Evolutionary conservation across 345 rosid genomes (phyloP), one percentile per base, ranked within the genome.

Genomic region (Rhodomyrtus tomentosa): DNA sequence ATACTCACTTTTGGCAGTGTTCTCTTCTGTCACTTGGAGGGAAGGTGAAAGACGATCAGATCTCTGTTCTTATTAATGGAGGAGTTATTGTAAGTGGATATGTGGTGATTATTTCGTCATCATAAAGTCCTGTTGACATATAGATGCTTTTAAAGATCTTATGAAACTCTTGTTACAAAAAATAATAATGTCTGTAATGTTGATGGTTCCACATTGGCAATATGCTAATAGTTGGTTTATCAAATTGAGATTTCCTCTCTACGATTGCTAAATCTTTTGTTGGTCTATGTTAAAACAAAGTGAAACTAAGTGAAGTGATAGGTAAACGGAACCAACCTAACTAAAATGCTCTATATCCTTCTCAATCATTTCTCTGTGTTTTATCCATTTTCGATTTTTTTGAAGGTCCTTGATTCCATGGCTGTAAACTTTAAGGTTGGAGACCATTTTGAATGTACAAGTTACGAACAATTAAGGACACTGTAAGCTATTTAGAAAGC

Each of bases 11-110:
- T 22, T 50, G 89, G 91, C 89, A 96, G 99, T 88, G 90, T 82
- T 91, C 88, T 80, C 95, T 95, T 85, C 88, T 97, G 89, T 93
- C 99, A 21, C 85, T 85, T 32, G 96, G 96, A 18, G 99, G 98
- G 50, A 89, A 85, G 89, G 94, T 95, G 88, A 92, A 92, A 89
- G 98, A 96, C 84, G 90, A 83, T 7, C 98, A 95, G 85, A 85
- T 96, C 83, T 91, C 98, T 79, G 91, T 92, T 85, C 86, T 97
- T 84, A 94, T 96, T 76, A 95, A 94, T 76, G 93, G 95, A 81
- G 98, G 99, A 82, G 92, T 95, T 87, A 92, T 97, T 84, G 99
- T 97, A 92, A 92, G 99, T 87, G 84, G 82, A 81, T 32, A 83
- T 85, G 15, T 6, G 68, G 80, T 73, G 87, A 83, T 55, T 50